Percentiles rank a stretch among this genome's conserved stretches.
phyloP scores from a whole-genome alignment of 192 early-diverging fungal genomes.

The Diversispora epigaea region DNA sequence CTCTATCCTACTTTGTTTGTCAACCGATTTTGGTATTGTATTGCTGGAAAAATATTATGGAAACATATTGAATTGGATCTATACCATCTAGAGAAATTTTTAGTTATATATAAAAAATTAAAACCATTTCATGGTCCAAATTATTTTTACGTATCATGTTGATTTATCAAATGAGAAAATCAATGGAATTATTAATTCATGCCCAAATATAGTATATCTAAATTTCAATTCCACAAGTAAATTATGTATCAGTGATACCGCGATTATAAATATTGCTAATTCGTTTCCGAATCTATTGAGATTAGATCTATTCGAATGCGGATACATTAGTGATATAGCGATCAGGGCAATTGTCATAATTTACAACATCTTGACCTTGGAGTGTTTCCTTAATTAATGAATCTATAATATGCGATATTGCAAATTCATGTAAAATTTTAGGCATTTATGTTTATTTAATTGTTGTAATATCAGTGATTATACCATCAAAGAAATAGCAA shows the following conservation, averaged over 20 bases:
- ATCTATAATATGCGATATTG: no score
- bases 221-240: not conserved
- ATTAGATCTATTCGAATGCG: not conserved
- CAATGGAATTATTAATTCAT: slow-evolving; percentile 8
- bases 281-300: not conserved
- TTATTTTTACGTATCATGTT: not conserved
- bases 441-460: not conserved
- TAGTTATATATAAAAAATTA: slow-evolving; percentile 8
- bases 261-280: not conserved
- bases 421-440: slow-evolving; percentile 2
- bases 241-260: not conserved
- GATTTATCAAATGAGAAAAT: not conserved
- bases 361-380: no score
- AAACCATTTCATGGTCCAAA: slow-evolving; percentile 6
- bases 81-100: not conserved
- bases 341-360: slow-evolving; percentile 1
- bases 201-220: slow-evolving; percentile 23
- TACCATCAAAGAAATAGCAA: not conserved
- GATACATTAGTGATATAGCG: not conserved
- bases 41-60: not conserved
- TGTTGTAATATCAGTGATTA: not conserved
- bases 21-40: slow-evolving; percentile 8
- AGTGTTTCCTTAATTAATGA: no score
- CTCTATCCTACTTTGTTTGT: slow-evolving; percentile 10
- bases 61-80: not conserved